Base-by-base conservation (phyloP, 306 rosid species). In the Acmispon strigosus region DNA sequence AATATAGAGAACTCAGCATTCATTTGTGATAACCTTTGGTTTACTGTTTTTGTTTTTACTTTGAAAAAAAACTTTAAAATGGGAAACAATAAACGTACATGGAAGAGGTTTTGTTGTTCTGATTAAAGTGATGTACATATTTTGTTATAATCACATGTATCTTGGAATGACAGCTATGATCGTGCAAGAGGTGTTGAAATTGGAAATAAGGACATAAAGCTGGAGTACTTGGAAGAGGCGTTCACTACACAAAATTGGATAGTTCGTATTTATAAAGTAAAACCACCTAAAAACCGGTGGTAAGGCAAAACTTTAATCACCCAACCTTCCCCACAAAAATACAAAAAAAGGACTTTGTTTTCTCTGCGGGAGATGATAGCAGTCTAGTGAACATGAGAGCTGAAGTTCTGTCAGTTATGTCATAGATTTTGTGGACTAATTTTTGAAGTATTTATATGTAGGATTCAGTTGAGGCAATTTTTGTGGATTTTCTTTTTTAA, bases 121-220 rank as follows among this genome's bases (percentile, higher is more conserved):
- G 37, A 51, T 58, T 77, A 10, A 54, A 9, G 69, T 36, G 45
- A 4, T 65, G 16, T 14, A 39, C 12, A n/a, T 59, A 43, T 16
- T 69, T 37, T 14, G 7, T 67, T 49, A n/a, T 39, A 9, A 20
- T 55, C 43, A 53, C 19, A 16, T n/a, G n/a, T n/a, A n/a, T 61
- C 52, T 18, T 81, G 52, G 16, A 75, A 73, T 75, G 73, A 56
- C 86, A 95, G 99, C 87, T 95, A 71, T 48, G 99, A 95, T 87
- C 99, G 99, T 1, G 99, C 99, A 0, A 83, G 99, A 72, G 97
- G 99, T 60, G 99, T 91, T 69, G 99, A 95, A 86, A 95, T 95
- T 80, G 99, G 99, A 63, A 95, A 95, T 39, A 91, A 95, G 79
- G 96, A 95, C 84, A 82, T 95, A 80, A 89, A 91, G 76, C 96